Percentiles rank a stretch among this genome's conserved stretches.
Evolutionary conservation across 345 rosid species (phyloP).

Genomic region (Xanthoceras sorbifolium): DNA sequence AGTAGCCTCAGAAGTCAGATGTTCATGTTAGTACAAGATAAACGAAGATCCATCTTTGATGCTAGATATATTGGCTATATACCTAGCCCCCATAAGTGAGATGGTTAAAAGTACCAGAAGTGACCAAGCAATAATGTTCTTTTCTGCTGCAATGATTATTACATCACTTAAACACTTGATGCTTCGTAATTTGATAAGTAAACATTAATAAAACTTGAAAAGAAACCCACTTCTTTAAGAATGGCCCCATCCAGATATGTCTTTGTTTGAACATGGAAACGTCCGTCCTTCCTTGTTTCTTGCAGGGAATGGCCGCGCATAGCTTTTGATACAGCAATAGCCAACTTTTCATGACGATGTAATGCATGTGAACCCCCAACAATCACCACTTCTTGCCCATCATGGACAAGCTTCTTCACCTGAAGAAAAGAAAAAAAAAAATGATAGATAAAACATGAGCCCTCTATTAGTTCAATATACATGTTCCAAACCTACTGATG

Average conservation of each 20-base stretch:
- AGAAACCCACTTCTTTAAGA: slow-evolving; percentile 82
- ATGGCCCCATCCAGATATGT: slow-evolving; percentile 94
- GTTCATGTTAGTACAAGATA: background rate
- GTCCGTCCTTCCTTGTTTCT: slow-evolving; percentile 93
- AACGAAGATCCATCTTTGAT: background rate
- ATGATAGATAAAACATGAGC: slow-evolving; percentile 21
- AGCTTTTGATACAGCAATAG: slow-evolving; percentile 96
- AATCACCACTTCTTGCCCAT: slow-evolving; percentile 90
- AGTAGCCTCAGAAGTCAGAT: background rate
- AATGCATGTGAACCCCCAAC: slow-evolving; percentile 87
- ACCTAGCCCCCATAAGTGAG: background rate
- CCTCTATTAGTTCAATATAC: background rate
- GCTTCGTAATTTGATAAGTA: background rate
- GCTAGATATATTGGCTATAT: background rate
- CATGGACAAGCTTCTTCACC: slow-evolving; percentile 93
- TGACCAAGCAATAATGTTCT: background rate
- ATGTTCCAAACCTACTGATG: slow-evolving; percentile 1
- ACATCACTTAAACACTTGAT: background rate
- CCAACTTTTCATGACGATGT: slow-evolving; percentile 94
- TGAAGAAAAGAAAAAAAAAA: slow-evolving; percentile 25
- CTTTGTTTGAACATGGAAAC: slow-evolving; percentile 94
- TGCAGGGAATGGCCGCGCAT: slow-evolving; percentile 97
- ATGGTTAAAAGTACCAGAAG: background rate
- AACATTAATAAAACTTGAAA: background rate
- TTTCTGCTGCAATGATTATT: background rate